Percentiles rank a stretch among this genome's conserved stretches.
Conservation (phyloP, 2,329 filamentous ascomycete species). For the Neonectria coccinea region DNA sequence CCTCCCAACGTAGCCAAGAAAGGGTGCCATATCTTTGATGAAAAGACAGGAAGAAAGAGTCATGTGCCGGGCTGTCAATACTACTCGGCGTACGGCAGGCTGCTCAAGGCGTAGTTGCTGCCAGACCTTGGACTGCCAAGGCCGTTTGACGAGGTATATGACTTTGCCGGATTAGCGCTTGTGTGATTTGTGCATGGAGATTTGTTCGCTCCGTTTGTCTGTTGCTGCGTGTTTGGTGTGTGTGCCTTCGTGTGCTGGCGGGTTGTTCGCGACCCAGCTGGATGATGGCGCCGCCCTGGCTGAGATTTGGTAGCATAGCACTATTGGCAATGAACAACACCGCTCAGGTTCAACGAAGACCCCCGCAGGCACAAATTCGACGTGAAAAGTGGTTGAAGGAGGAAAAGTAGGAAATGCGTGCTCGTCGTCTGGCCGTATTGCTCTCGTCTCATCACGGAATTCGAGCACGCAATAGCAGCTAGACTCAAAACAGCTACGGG, state of each 20-base stretch:
- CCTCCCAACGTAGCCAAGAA: constrained; percentile 88
- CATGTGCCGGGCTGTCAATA: constrained; percentile 79
- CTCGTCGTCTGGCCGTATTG: constrained; percentile 18
- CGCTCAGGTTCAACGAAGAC: constrained; percentile 29
- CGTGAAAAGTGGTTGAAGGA: constrained; percentile 38
- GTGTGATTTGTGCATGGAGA: constrained; percentile 16
- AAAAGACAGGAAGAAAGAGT: constrained; percentile 77
- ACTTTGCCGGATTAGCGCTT: constrained; percentile 37
- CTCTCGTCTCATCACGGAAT: constrained; percentile 12
- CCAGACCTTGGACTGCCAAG: constrained; percentile 13
- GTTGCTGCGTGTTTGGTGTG: constrained; percentile 18
- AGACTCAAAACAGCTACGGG: constrained; percentile 1
- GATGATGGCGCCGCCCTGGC: constrained; percentile 16
- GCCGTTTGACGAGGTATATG: constrained; percentile 39
- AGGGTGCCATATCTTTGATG: constrained; percentile 86
- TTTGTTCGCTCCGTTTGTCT: constrained; percentile 24
- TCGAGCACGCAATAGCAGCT: constrained; percentile 10
- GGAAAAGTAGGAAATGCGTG: constrained; percentile 17
- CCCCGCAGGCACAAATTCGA: constrained; percentile 33
- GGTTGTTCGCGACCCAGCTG: constrained; percentile 22
- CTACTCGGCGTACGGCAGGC: constrained; percentile 72
- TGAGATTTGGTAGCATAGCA: constrained; percentile 19
- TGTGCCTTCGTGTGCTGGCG: not conserved
- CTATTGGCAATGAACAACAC: constrained; percentile 37
- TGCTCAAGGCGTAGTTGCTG: constrained; percentile 53